Percentiles rank a stretch among this genome's conserved stretches.
Evolutionary conservation across 2,329 filamentous ascomycete genomes (phyloP).

Genomic region (Fusarium sp.): DNA sequence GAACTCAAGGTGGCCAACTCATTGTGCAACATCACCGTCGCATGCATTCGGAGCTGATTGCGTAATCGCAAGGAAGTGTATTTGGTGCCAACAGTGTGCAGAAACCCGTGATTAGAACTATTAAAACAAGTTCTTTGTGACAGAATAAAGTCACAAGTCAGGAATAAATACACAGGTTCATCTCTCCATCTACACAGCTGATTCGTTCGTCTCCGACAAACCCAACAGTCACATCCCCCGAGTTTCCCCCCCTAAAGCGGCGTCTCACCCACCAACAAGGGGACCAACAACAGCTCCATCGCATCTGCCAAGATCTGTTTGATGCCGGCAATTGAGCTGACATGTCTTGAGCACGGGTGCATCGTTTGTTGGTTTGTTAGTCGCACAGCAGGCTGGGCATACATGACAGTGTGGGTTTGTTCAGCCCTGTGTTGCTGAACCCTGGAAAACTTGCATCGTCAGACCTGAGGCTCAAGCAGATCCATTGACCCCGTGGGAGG

Average conservation of each 20-base stretch:
- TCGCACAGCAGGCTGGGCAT: background rate
- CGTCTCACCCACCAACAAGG: background rate
- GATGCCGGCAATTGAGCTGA: background rate
- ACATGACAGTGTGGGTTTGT: background rate
- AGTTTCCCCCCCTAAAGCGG: background rate
- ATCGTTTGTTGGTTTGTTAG: background rate
- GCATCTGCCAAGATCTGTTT: background rate
- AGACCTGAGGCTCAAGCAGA: background rate
- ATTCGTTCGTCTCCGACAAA: background rate
- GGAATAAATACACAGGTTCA: background rate
- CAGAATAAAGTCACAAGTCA: background rate
- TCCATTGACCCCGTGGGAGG: background rate
- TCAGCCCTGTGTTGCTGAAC: background rate
- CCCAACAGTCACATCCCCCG: background rate
- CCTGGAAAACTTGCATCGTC: background rate
- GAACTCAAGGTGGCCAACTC: background rate
- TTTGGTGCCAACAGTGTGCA: background rate
- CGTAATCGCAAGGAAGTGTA: background rate
- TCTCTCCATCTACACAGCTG: background rate
- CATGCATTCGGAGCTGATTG: background rate
- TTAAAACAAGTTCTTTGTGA: background rate
- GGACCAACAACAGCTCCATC: background rate
- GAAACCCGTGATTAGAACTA: background rate
- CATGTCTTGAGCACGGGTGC: background rate
- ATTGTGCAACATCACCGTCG: background rate